Percentiles rank a stretch among this genome's conserved stretches.
Evolutionary conservation across 2,329 filamentous ascomycete genomes (phyloP).

Genomic region (Xylariaceae sp.): DNA sequence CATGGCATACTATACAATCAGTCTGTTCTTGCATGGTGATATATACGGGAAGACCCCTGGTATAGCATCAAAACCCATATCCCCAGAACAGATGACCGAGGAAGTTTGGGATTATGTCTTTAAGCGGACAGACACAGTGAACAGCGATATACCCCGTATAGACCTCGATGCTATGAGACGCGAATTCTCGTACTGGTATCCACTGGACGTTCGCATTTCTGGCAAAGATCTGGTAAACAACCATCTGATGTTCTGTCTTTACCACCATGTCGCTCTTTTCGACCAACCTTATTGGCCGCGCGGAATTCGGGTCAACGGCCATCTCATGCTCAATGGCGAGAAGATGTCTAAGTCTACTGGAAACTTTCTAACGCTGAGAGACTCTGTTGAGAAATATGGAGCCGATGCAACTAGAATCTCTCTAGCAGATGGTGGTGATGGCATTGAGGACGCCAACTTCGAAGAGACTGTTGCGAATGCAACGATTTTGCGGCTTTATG

Average conservation of each 20-base stretch:
- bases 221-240: conserved; percentile 95
- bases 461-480: conserved; percentile 94
- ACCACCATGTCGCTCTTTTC: conserved; percentile 92
- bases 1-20: conserved; percentile 78
- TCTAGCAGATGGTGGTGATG: conserved; percentile 92
- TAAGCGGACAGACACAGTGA: conserved; percentile 68
- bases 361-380: conserved; percentile 91
- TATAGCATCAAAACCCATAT: conserved; percentile 62
- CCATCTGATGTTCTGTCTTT: conserved; percentile 94
- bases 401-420: conserved; percentile 91
- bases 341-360: conserved; percentile 99
- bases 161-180: conserved; percentile 59
- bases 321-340: conserved; percentile 91
- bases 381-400: conserved; percentile 87
- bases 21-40: conserved; percentile 76
- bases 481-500: conserved; percentile 78
- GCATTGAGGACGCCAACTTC: conserved; percentile 95
- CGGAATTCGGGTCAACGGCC: conserved; percentile 86
- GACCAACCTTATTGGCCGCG: conserved; percentile 86
- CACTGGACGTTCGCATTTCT: conserved; percentile 56
- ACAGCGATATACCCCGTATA: conserved; percentile 74
- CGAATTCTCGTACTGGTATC: conserved; percentile 29
- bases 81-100: conserved; percentile 86
- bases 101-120: conserved; percentile 98
- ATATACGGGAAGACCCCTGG: conserved; percentile 79